Base-by-base conservation (phyloP, 169 alveolate genomes). In the Plasmodium vivax region DNA sequence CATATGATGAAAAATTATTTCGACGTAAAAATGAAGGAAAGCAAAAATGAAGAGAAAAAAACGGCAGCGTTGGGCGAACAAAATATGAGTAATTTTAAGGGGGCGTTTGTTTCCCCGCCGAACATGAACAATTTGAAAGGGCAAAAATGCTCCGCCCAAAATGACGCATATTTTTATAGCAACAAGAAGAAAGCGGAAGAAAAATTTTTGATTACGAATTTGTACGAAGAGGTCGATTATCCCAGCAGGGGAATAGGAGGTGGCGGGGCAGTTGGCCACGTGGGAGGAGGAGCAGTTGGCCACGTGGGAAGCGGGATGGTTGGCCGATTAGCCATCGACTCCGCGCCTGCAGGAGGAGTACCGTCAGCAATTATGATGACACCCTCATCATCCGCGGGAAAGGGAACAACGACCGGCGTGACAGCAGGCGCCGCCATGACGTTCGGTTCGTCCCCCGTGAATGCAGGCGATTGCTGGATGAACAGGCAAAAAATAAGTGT, bases 401-500 rank as follows among this genome's bases (percentile, higher is more conserved):
- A 68, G 16, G 23, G 71, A 34, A 80, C 58, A 34, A 80, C 58
- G 32, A 27, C 54, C 1, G 34, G 41, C 5, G n/a, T 62, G 6
- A 80, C 85, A 23, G 72, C 72, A 23, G 41, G 19, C 7, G 6
- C 34, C 43, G 27, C 32, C 56, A n/a, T 51, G 36, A 38, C 85
- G 3, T n/a, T 38, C 62, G 34, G 38, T 27, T 74, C 72, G 2
- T 71, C 80, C 12, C 56, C 81, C 5, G 77, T 83, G 2, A 10
- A 54, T 54, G 10, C 23, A 58, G 56, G 38, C 14, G 80, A 58
- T 83, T 54, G 74, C 47, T 34, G 62, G 93, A 30, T 23, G 19
- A 74, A 38, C 10, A 77, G 82, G 30, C 93, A 75, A 27, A 87
- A 87, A 75, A 32, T 87, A 56, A 87, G 93, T 87, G 88, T 87